phyloP scores from a whole-genome alignment of 108 stramenopile species.

The Licmophora abbreviata region DNA sequence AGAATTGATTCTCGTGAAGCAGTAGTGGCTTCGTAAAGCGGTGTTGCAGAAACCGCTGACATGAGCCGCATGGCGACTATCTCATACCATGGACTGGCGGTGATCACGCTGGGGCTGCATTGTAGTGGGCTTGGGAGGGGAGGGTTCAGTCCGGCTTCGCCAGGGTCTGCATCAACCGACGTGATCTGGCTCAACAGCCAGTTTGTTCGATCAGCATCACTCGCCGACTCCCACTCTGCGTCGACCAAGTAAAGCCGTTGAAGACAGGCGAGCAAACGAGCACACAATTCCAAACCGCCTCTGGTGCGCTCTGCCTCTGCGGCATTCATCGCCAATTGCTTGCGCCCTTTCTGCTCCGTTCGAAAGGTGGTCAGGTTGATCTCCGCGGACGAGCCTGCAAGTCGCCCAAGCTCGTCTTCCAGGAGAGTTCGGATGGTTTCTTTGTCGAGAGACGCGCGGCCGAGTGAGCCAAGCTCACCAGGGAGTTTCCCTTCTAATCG shows the following conservation, averaged over 20 bases:
- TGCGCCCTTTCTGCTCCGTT: constrained; percentile 14
- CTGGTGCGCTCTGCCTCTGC: constrained; percentile 38
- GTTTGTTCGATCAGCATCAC: constrained; percentile 9
- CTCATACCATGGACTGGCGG: too few relatives aligned
- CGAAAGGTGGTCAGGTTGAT: constrained; percentile 22
- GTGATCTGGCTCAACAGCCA: constrained; percentile 21
- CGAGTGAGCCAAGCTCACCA: too few relatives aligned
- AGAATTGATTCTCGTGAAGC: too few relatives aligned
- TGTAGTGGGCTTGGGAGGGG: too few relatives aligned
- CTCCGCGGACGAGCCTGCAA: neutral
- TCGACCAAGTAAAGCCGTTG: constrained; percentile 53
- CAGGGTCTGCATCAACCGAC: too few relatives aligned
- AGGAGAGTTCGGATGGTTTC: constrained; percentile 19
- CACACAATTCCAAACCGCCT: constrained; percentile 55
- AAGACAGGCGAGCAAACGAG: constrained; percentile 48
- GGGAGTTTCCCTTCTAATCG: too few relatives aligned
- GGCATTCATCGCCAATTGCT: constrained; percentile 10
- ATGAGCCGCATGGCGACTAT: too few relatives aligned
- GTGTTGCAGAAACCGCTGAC: too few relatives aligned
- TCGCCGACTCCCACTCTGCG: constrained; percentile 29
- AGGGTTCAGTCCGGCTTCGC: too few relatives aligned
- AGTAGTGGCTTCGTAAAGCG: too few relatives aligned
- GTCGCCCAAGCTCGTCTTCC: constrained; percentile 7
- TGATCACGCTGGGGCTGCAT: too few relatives aligned
- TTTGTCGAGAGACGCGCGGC: constrained; percentile 16